phyloP scores from a whole-genome alignment of 1,139 yeast genomes.

The Trichomonascaceae sp. region DNA sequence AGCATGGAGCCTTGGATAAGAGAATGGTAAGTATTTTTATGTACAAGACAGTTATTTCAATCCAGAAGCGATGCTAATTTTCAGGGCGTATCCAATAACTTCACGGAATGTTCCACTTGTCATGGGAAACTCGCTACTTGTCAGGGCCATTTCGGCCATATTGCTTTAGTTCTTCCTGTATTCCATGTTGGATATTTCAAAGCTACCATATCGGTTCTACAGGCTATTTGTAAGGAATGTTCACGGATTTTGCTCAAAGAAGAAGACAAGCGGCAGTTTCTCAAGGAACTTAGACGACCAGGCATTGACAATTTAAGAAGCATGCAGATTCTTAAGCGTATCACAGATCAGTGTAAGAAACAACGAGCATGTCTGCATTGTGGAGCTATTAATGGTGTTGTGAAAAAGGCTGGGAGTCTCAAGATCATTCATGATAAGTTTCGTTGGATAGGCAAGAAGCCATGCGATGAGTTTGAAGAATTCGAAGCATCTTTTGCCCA shows the following conservation, averaged over 20 bases:
- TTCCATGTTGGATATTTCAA: conserved; percentile 97
- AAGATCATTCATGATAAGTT: conserved; percentile 94
- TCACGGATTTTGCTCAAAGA: conserved; percentile 73
- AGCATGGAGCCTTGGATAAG: conserved; percentile 83
- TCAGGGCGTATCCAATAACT: conserved; percentile 78
- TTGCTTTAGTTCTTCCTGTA: conserved; percentile 87
- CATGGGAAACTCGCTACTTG: conserved; percentile 90
- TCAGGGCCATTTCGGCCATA: conserved; percentile 97
- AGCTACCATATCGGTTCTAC: conserved; percentile 80
- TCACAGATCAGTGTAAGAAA: conserved; percentile 89
- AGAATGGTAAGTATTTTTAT: conserved; percentile 45
- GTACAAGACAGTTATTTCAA: too few relatives aligned
- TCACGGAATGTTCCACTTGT: conserved; percentile 82
- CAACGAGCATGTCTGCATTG: conserved; percentile 87
- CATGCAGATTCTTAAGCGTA: conserved; percentile 77
- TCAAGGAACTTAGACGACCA: conserved; percentile 76
- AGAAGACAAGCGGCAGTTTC: conserved; percentile 58
- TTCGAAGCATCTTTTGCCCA: conserved; percentile 69
- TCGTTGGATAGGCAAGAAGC: conserved; percentile 90
- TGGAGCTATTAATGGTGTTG: conserved; percentile 90
- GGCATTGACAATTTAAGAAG: conserved; percentile 85
- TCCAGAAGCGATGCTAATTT: background rate
- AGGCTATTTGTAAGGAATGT: conserved; percentile 88
- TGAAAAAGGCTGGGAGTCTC: conserved; percentile 93
- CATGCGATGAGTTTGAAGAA: conserved; percentile 71